A percentile compares a stretch with the other conserved stretches of the same genome.
Evolutionary conservation across 1,139 yeast genomes (phyloP).

Genomic region (Eremothecium sinecaudum): DNA sequence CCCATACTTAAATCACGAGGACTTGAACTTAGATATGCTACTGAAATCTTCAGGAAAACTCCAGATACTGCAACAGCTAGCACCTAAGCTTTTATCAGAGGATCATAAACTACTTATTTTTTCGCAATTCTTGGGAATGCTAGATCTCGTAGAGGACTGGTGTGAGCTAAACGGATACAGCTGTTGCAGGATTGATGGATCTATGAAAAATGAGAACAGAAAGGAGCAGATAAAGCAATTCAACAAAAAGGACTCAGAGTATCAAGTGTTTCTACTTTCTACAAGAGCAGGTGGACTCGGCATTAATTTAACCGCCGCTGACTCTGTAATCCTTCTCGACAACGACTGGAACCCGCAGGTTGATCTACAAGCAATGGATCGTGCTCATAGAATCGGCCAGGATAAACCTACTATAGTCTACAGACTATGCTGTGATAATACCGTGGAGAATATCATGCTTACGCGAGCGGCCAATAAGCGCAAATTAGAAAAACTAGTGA

Average conservation of each 20-base stretch:
- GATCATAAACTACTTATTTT: constrained; percentile 69
- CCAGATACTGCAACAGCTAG: constrained; percentile 55
- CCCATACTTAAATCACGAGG: constrained; percentile 51
- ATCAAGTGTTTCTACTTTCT: constrained; percentile 53
- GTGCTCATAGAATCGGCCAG: constrained; percentile 93
- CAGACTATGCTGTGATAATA: constrained; percentile 64
- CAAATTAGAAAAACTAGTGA: constrained; percentile 69
- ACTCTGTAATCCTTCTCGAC: constrained; percentile 81
- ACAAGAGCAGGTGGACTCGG: constrained; percentile 96
- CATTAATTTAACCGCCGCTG: constrained; percentile 75
- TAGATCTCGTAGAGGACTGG: constrained; percentile 73
- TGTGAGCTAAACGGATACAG: constrained; percentile 38
- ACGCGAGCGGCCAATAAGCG: constrained; percentile 72
- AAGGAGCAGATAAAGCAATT: constrained; percentile 55
- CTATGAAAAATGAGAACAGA: constrained; percentile 54
- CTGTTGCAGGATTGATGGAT: constrained; percentile 69
- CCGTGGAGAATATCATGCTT: constrained; percentile 74
- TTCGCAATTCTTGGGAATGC: constrained; percentile 71
- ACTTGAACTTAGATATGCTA: constrained; percentile 32
- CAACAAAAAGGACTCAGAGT: constrained; percentile 30
- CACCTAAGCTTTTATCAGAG: constrained; percentile 38
- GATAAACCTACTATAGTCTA: constrained; percentile 70
- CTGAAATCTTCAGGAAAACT: constrained; percentile 59
- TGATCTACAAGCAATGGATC: constrained; percentile 90
- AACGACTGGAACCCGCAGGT: constrained; percentile 98